A percentile compares a stretch with the other conserved stretches of the same genome.
phyloP scores from a whole-genome alignment of 1,284 basidiomycete species.

The Neonothopanus nambi region DNA sequence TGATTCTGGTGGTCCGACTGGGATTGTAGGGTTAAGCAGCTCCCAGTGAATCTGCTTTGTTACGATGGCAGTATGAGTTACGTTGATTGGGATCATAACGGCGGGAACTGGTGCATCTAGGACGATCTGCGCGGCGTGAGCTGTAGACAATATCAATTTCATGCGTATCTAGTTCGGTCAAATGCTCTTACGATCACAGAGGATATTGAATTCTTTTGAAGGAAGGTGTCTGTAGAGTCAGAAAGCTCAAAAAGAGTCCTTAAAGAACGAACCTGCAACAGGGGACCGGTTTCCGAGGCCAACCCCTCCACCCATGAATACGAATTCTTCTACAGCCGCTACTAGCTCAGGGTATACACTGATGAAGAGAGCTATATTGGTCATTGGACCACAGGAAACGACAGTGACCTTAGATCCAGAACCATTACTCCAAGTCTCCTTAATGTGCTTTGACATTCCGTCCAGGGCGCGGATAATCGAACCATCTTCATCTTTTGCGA shows the following conservation, averaged over 20 bases:
- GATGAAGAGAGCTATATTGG: conserved; percentile 81
- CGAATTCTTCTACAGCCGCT: conserved; percentile 70
- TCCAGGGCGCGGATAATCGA: conserved; percentile 54
- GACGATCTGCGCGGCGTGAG: conserved; percentile 81
- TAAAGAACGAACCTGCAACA: conserved; percentile 52
- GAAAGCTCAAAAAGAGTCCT: not conserved
- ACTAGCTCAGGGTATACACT: conserved; percentile 70
- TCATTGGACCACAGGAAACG: conserved; percentile 79
- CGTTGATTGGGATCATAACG: conserved; percentile 81
- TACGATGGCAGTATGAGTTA: conserved; percentile 81
- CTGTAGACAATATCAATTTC: conserved; percentile 34
- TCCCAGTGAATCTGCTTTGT: conserved; percentile 49
- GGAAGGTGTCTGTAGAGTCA: conserved; percentile 1
- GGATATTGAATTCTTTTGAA: conserved; percentile 71
- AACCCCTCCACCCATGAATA: conserved; percentile 90
- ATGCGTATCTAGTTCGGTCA: not conserved
- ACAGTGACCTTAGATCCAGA: conserved; percentile 59
- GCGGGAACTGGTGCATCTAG: conserved; percentile 57
- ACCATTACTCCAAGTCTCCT: conserved; percentile 53
- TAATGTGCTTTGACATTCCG: conserved; percentile 63
- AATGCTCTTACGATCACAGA: conserved; percentile 68
- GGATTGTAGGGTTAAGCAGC: conserved; percentile 44
- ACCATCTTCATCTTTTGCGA: conserved; percentile 43
- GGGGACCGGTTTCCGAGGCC: conserved; percentile 79
- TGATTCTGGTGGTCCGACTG: conserved; percentile 7